These are phyloP conservation scores for Helotiales sp. DNA, from an alignment of 2,329 filamentous ascomycete genomes.

Conservation along the genomic window DNA sequence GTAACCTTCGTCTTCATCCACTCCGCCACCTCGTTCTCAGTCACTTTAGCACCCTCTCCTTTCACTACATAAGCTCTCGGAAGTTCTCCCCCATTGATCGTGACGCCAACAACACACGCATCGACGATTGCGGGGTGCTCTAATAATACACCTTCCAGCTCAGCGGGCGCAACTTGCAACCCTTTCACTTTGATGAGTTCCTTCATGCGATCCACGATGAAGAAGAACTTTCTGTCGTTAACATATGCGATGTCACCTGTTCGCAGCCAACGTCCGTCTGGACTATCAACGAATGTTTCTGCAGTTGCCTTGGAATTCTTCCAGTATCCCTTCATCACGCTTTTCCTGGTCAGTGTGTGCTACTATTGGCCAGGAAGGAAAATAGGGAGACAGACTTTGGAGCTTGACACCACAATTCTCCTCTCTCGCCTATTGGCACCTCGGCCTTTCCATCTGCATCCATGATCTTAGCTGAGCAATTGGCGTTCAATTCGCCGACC, in stretches of 20 bases:
- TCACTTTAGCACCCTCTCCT: conserved; percentile 34
- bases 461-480: conserved; percentile 68
- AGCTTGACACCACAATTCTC: conserved; percentile 68
- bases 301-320: conserved; percentile 65
- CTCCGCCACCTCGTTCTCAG: conserved; percentile 48
- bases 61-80: conserved; percentile 60
- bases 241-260: conserved; percentile 58
- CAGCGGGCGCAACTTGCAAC: conserved; percentile 48
- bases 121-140: conserved; percentile 42
- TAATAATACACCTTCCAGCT: conserved; percentile 46
- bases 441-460: conserved; percentile 28
- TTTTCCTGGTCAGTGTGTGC: conserved; percentile 5
- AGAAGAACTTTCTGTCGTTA: conserved; percentile 76
- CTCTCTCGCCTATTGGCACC: conserved; percentile 53
- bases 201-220: conserved; percentile 71
- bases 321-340: conserved; percentile 56
- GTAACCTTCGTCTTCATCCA: conserved; percentile 61
- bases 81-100: conserved; percentile 47
- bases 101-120: conserved; percentile 48
- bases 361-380: not conserved
- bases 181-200: conserved; percentile 52
- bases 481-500: conserved; percentile 70
- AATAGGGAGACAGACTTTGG: conserved; percentile 41
- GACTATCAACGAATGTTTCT: conserved; percentile 59
- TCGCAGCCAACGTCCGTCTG: conserved; percentile 70